Conservation (phyloP, 768 basidiomycete genomes). For the Paxillus involutus region DNA sequence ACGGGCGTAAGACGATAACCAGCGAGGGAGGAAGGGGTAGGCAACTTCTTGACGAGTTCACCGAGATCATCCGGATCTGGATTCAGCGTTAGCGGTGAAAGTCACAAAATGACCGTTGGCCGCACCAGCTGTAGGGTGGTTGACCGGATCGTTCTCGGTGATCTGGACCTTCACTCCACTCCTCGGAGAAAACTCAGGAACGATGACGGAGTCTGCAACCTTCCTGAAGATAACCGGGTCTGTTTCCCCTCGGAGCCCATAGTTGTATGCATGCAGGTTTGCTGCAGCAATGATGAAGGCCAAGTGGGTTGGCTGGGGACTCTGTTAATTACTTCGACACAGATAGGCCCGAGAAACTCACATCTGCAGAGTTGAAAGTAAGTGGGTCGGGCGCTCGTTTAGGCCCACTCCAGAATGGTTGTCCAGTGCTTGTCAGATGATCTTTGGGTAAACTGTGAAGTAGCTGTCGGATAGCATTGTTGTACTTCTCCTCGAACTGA, state of each 20-base stretch:
- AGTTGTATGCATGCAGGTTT: conserved; percentile 97
- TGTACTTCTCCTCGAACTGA: conserved; percentile 93
- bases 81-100: conserved; percentile 4
- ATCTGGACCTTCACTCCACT: conserved; percentile 92
- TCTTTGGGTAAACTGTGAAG: conserved; percentile 95
- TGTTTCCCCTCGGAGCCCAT: conserved; percentile 88
- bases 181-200: conserved; percentile 92
- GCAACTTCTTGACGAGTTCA: conserved; percentile 67
- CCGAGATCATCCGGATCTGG: conserved; percentile 51
- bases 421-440: conserved; percentile 84
- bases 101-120: not conserved
- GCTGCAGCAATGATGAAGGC: conserved; percentile 90
- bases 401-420: conserved; percentile 99
- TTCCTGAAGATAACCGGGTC: conserved; percentile 81
- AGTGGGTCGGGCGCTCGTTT: conserved; percentile 95
- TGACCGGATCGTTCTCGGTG: conserved; percentile 86
- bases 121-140: conserved; percentile 42
- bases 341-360: conserved; percentile 40
- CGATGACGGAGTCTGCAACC: conserved; percentile 76
- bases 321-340: conserved; percentile 8
- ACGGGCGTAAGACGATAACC: conserved; percentile 96
- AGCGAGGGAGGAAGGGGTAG: conserved; percentile 86
- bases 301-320: conserved; percentile 73
- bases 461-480: conserved; percentile 90
- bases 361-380: conserved; percentile 82